These are phyloP conservation scores for Metschnikowia anglica DNA, from an alignment of 805 yeast species.

Conservation along the genomic window DNA sequence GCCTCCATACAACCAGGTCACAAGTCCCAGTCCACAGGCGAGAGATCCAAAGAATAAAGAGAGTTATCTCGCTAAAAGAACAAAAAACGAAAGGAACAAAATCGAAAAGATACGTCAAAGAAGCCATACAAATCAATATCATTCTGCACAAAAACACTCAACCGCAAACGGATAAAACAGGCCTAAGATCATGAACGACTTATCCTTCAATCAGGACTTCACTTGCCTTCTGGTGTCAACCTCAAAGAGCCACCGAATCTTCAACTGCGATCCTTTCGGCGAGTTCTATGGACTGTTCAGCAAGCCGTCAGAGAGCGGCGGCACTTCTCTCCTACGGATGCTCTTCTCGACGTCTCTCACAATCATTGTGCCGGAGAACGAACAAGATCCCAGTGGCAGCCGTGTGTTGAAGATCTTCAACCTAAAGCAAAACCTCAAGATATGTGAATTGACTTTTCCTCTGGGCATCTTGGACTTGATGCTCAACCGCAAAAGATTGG, in stretches of 20 bases:
- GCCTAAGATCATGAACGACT: conserved; percentile 28
- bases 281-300: conserved; percentile 35
- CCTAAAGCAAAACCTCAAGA: conserved; percentile 45
- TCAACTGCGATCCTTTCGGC: conserved; percentile 47
- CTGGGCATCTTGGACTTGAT: conserved; percentile 67
- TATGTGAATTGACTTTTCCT: conserved; percentile 89
- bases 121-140: background rate
- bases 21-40: background rate
- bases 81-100: no score
- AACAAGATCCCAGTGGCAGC: conserved; percentile 26
- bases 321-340: conserved; percentile 38
- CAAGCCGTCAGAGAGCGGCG: conserved; percentile 10
- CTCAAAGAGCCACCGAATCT: conserved; percentile 34
- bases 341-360: conserved; percentile 44
- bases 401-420: conserved; percentile 40
- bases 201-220: conserved; percentile 44
- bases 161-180: background rate
- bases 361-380: conserved; percentile 43
- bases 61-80: no score
- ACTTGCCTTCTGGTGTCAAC: conserved; percentile 40
- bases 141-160: background rate
- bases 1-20: background rate
- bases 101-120: no score
- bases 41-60: no score
- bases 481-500: conserved; percentile 77